A percentile compares a stretch with the other conserved stretches of the same genome.
Evolutionary conservation across 192 early-diverging fungal species (phyloP).

Genomic region (Linderina pennispora): DNA sequence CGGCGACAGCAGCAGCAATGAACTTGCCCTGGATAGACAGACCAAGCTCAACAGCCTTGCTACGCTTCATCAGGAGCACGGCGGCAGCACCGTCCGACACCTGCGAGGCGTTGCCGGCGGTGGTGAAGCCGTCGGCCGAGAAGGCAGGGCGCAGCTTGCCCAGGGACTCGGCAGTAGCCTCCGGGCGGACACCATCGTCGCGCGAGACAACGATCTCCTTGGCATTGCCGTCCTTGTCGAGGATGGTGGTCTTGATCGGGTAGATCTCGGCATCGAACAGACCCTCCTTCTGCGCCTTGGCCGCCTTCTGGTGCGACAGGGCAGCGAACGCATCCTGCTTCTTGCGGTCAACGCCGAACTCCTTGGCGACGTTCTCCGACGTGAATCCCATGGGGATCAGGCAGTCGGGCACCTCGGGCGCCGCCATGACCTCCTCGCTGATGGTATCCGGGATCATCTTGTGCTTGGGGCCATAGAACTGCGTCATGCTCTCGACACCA

Average conservation of each 20-base stretch:
- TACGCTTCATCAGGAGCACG: slow-evolving; percentile 91
- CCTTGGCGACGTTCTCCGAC: slow-evolving; percentile 92
- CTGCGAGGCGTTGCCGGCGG: slow-evolving; percentile 96
- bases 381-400: slow-evolving; percentile 89
- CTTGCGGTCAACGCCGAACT: slow-evolving; percentile 79
- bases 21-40: slow-evolving; percentile 83
- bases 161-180: slow-evolving; percentile 66
- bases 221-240: slow-evolving; percentile 77
- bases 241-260: slow-evolving; percentile 66
- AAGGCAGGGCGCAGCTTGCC: slow-evolving; percentile 86
- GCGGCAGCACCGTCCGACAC: slow-evolving; percentile 97
- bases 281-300: slow-evolving; percentile 82
- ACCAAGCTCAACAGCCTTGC: slow-evolving; percentile 79
- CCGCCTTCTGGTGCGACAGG: slow-evolving; percentile 76
- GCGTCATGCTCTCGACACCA: slow-evolving; percentile 91
- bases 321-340: slow-evolving; percentile 91
- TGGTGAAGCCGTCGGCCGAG: slow-evolving; percentile 75
- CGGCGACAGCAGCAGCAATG: slow-evolving; percentile 79
- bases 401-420: slow-evolving; percentile 72
- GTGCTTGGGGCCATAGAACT: slow-evolving; percentile 72
- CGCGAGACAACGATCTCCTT: slow-evolving; percentile 61
- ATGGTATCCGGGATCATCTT: slow-evolving; percentile 62
- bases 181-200: slow-evolving; percentile 90
- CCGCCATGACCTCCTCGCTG: slow-evolving; percentile 71
- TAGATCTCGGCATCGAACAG: slow-evolving; percentile 90